phyloP scores from a whole-genome alignment of 805 yeast species.

The Komagataella ulmi region DNA sequence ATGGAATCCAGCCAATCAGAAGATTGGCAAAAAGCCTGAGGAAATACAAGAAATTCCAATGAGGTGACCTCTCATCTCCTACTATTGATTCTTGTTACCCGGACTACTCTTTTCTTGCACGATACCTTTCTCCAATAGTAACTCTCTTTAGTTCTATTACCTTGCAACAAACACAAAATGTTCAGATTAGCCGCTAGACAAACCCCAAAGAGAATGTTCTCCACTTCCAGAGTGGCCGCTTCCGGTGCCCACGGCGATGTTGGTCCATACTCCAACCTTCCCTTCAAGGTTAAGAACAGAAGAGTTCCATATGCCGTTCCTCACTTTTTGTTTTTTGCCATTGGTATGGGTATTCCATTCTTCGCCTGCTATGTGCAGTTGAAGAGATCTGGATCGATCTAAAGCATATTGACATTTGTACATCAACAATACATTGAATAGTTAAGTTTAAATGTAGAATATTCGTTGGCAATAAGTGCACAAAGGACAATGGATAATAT shows the following conservation, averaged over 20 bases:
- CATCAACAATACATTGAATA: not conserved
- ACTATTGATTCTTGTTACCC: not conserved
- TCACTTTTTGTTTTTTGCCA: constrained; percentile 63
- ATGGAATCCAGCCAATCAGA: not conserved
- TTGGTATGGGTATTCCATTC: constrained; percentile 69
- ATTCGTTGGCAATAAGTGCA: not conserved
- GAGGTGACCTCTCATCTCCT: not conserved
- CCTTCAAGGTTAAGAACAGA: constrained; percentile 90
- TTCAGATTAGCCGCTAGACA: constrained; percentile 6
- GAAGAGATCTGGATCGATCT: constrained; percentile 68
- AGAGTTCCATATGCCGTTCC: constrained; percentile 76
- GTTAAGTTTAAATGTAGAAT: not conserved
- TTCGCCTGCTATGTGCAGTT: constrained; percentile 67
- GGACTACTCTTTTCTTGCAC: not conserved
- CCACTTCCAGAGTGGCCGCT: constrained; percentile 29
- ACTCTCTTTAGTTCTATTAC: not conserved
- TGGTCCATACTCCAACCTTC: constrained; percentile 86
- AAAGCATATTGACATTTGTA: constrained; percentile 1
- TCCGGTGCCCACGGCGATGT: constrained; percentile 45
- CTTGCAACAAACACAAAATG: constrained; percentile 1
- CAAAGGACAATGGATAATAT: not conserved
- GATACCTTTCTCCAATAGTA: not conserved
- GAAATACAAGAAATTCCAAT: not conserved
- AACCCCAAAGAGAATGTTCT: constrained; percentile 30
- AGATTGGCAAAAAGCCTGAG: not conserved